These are phyloP conservation scores for Helichrysum umbraculigerum DNA, from an alignment of 129 eudicot species.

Conservation along the genomic window DNA sequence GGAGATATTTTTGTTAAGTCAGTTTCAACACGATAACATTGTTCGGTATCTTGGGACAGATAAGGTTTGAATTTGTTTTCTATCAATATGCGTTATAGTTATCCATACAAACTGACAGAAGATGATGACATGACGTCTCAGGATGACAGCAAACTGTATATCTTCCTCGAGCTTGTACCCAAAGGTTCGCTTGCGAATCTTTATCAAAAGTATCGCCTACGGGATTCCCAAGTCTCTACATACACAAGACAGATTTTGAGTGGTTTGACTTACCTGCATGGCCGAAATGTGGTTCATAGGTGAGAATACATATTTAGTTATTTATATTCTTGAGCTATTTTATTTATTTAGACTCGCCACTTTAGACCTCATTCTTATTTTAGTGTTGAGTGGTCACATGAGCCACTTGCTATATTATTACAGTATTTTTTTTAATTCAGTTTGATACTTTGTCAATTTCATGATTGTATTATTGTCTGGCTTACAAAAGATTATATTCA, in stretches of 20 bases:
- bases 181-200: slow-evolving; percentile 80
- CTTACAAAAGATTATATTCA: slow-evolving; percentile 11
- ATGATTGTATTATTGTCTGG: not conserved
- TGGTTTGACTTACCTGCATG: slow-evolving; percentile 75
- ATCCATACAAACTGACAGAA: slow-evolving; percentile 2
- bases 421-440: not conserved
- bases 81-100: not conserved
- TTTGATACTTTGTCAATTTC: slow-evolving; percentile 8
- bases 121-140: slow-evolving; percentile 37
- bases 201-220: slow-evolving; percentile 57
- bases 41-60: slow-evolving; percentile 83
- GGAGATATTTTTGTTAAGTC: slow-evolving; percentile 78
- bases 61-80: slow-evolving; percentile 43
- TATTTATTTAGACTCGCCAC: not conserved
- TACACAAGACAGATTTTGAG: slow-evolving; percentile 86
- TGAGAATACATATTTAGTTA: slow-evolving; percentile 27
- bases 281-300: slow-evolving; percentile 81
- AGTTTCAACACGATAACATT: slow-evolving; percentile 72
- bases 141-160: slow-evolving; percentile 73
- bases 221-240: slow-evolving; percentile 73
- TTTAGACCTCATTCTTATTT: not conserved
- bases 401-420: slow-evolving; percentile 6
- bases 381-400: slow-evolving; percentile 6
- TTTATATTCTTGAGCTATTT: not conserved
- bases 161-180: slow-evolving; percentile 82